Percentiles rank a stretch among this genome's conserved stretches.
Evolutionary conservation across 345 rosid species (phyloP).

Genomic region (Eucalyptus curtisii): DNA sequence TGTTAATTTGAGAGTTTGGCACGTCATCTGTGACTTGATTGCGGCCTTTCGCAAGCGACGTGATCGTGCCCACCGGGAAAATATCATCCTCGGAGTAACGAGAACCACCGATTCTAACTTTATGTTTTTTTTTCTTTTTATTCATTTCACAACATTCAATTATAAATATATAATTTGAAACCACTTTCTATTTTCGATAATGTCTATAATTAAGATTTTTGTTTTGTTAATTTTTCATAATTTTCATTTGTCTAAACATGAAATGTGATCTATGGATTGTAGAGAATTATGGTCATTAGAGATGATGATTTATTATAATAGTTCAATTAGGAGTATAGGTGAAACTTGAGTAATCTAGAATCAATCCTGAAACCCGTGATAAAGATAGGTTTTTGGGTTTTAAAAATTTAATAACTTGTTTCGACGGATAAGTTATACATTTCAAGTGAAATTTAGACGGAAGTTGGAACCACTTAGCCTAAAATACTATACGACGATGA

Average conservation of each 20-base stretch:
- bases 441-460: accelerated
- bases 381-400: accelerated
- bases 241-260: too few species aligned
- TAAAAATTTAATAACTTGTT: accelerated
- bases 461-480: accelerated
- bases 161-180: too few species aligned
- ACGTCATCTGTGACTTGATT: not conserved
- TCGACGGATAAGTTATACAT: accelerated
- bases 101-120: too few species aligned
- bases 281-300: accelerated
- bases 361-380: accelerated
- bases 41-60: not conserved
- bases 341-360: too few species aligned
- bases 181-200: accelerated
- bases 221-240: too few species aligned
- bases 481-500: not conserved
- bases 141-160: too few species aligned
- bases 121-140: too few species aligned
- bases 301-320: accelerated
- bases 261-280: too few species aligned
- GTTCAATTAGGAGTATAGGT: accelerated
- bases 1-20: not conserved
- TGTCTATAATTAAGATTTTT: accelerated
- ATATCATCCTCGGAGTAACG: not conserved
- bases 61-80: not conserved